Base-by-base conservation (phyloP, 108 stramenopile genomes). In the Conticribra guillardii region DNA sequence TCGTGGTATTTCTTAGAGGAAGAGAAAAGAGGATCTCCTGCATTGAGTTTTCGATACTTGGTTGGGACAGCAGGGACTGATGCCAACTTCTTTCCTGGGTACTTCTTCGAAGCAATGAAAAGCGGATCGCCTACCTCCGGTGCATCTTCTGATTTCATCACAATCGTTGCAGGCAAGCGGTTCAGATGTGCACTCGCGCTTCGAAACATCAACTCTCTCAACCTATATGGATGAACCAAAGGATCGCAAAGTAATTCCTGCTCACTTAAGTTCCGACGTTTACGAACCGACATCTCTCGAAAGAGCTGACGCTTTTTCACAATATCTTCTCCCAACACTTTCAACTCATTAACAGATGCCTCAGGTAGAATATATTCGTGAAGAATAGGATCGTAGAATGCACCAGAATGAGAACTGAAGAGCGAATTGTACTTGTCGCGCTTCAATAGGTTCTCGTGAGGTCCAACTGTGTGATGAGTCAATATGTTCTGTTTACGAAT, bases 241-340 rank as follows among this genome's bases (percentile, higher is more conserved):
- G 73, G 73, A 23, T 74, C 73, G 29, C 73, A 74, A 32, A 50
- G 59, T 9, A 74, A 22, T 34, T 58, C 73, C 0, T 32, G 26
- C 22, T 59, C 49, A n/a, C 65, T 33, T 9, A 74, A 55, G 51
- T 74, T 74, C 28, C 29, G 9, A 11, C 57, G 18, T 54, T 65
- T 74, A 32, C 73, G 64, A 19, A 30, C 14, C 0, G 56, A 64
- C 73, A 74, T 74, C 28, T 74, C 73, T 41, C 45, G 51, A 57
- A 74, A 74, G 27, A 74, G 41, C 0, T 24, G 16, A 2, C 31
- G 48, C 27, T 74, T 74, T 19, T 60, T 58, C 21, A 37, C 54
- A 1, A 52, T 65, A 18, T 74, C 73, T 1, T 44, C n/a, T 52
- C 65, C 57, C 19, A 74, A 32, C 4, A 57, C 64, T 32, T 50